Conservation (phyloP, 495 filamentous ascomycete species). For the Immersiella caudata region DNA sequence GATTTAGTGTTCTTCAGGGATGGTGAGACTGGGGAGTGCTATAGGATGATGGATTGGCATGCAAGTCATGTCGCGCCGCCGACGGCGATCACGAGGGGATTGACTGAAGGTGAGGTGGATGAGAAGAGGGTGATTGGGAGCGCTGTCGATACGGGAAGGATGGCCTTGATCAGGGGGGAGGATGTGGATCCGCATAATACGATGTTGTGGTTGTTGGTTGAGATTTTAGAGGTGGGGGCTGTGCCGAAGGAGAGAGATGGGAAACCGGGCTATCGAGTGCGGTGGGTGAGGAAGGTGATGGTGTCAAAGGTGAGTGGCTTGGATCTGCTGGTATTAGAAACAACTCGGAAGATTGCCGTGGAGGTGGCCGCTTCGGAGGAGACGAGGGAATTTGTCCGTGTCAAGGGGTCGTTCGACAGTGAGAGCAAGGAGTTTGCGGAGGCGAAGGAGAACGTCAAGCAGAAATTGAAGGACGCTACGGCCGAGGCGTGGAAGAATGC, state of each 20-base stretch:
- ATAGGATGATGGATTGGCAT: conserved; percentile 11
- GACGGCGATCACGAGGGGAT: conserved; percentile 2
- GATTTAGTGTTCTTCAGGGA: conserved; percentile 14
- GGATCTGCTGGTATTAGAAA: background rate
- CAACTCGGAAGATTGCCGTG: background rate
- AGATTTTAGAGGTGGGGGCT: conserved; percentile 2
- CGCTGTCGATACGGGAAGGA: conserved; percentile 8
- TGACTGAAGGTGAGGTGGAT: background rate
- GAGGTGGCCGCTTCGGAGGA: conserved; percentile 6
- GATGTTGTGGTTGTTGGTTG: conserved; percentile 14
- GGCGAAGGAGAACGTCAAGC: conserved; percentile 4
- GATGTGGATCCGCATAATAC: background rate
- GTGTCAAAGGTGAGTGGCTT: background rate
- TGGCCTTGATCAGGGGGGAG: conserved; percentile 16
- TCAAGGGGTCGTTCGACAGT: background rate
- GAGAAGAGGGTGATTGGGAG: background rate
- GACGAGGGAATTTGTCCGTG: conserved; percentile 11
- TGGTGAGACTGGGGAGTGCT: background rate
- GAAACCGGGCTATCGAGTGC: background rate
- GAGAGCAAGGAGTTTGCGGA: conserved; percentile 2
- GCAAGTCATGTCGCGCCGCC: background rate
- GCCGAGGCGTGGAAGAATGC: background rate
- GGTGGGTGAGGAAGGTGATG: conserved; percentile 17
- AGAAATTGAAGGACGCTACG: conserved; percentile 7
- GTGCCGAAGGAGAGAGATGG: background rate